Conservation (phyloP, 768 basidiomycete species). For the Russula olivacea region DNA sequence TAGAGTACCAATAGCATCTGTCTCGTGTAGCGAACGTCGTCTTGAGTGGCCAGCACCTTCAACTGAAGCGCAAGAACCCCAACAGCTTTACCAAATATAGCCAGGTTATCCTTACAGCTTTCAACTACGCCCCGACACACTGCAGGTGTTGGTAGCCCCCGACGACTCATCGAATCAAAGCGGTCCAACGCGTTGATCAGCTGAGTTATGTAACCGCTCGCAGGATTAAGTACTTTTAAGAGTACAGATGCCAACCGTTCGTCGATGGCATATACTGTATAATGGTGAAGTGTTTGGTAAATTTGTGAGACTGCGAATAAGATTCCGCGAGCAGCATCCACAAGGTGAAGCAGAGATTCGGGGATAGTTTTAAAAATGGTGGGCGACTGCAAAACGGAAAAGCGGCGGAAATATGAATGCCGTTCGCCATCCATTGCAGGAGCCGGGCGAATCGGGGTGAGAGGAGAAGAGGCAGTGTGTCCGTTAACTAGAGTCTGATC, state of each 20-base stretch:
- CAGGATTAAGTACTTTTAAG: constrained; percentile 79
- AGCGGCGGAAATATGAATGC: constrained; percentile 90
- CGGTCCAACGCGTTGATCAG: constrained; percentile 86
- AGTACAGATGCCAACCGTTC: constrained; percentile 78
- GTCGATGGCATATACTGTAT: constrained; percentile 74
- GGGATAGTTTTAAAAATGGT: constrained; percentile 63
- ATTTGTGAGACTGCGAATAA: constrained; percentile 90
- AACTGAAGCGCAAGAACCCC: constrained; percentile 77
- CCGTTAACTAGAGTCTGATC: constrained; percentile 31
- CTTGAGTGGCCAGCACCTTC: constrained; percentile 61
- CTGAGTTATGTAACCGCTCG: constrained; percentile 71
- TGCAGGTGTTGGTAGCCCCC: constrained; percentile 57
- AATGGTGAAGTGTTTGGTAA: constrained; percentile 83
- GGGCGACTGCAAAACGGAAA: constrained; percentile 67
- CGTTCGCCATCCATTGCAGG: constrained; percentile 72
- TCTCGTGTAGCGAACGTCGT: constrained; percentile 83
- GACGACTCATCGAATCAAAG: constrained; percentile 78
- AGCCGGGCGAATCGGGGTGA: constrained; percentile 37
- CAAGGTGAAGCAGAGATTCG: constrained; percentile 55
- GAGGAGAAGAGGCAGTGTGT: constrained; percentile 36
- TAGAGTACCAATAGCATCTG: constrained; percentile 84
- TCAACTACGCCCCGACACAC: constrained; percentile 77
- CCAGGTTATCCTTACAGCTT: constrained; percentile 76
- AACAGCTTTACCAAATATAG: constrained; percentile 83
- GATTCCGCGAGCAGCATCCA: constrained; percentile 88